Evolutionary conservation across 129 eudicot species (phyloP), one percentile per base, ranked within the genome.

Genomic region (Silybum marianum): DNA sequence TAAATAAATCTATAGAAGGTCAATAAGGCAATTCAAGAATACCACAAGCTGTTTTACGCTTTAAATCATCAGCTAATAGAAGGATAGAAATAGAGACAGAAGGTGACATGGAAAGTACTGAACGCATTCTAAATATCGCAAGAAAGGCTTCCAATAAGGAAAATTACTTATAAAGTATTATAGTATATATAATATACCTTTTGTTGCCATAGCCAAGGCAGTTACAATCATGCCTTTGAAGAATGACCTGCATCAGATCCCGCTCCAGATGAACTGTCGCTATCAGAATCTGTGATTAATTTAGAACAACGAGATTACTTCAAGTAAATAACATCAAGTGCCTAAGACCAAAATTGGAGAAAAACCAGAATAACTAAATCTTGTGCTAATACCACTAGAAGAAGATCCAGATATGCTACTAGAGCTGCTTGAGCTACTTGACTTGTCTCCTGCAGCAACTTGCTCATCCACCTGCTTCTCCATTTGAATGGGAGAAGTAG

Each of bases 371-470:
- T 34, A 69, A 10, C 9, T 26, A 44, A 60, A 79, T 71, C 78
- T n/a, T 16, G 75, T 72, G 54, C 63, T 51, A 77, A 54, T 91
- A 94, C 97, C 95, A 78, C 93, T 90, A 42, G 97, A 92, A 77
- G 97, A 90, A 34, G 98, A 94, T 72, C 93, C 92, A 42, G 98
- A 88, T 38, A 77, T 83, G 51, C 91, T 76, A 80, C 89, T 83
- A 67, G 97, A 91, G 92, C 93, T 86, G 79, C 91, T 87, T 23
- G 89, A 81, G 80, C 84, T 87, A 69, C 82, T 80, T 80, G 91
- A 84, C 87, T 81, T 81, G 72, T 84, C 88, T 72, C 83, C 86
- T 9, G 71, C 78, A 69, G 28, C 85, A 73, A 48, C 83, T 38
- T 73, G 82, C 14, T 70, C 86, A 24, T 73, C 80, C 69, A 80